phyloP scores from a whole-genome alignment of 2,329 filamentous ascomycete species.

The Coniella lustricola region DNA sequence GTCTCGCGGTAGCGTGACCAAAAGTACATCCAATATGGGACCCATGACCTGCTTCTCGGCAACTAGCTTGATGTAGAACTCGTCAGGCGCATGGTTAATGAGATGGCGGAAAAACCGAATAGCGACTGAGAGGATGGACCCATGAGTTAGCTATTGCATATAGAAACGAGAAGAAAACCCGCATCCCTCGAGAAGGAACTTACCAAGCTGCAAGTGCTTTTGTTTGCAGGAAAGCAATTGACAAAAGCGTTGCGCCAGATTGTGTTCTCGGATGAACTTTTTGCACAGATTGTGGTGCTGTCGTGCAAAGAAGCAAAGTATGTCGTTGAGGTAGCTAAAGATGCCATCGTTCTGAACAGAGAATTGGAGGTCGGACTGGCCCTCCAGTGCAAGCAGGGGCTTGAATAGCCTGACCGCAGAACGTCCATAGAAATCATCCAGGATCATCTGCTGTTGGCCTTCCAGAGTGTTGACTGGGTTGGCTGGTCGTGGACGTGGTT shows the following conservation, averaged over 20 bases:
- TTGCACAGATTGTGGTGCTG: slow-evolving; percentile 83
- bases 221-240: slow-evolving; percentile 78
- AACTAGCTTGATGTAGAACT: slow-evolving; percentile 83
- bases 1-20: slow-evolving; percentile 81
- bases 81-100: slow-evolving; percentile 70
- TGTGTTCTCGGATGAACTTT: slow-evolving; percentile 76
- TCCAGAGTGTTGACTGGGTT: slow-evolving; percentile 12
- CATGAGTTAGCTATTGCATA: background rate
- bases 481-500: slow-evolving; percentile 50
- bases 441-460: slow-evolving; percentile 65
- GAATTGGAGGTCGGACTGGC: slow-evolving; percentile 61
- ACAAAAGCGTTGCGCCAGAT: slow-evolving; percentile 69
- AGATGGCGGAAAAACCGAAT: slow-evolving; percentile 91
- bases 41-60: slow-evolving; percentile 75
- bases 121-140: slow-evolving; percentile 52
- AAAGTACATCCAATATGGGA: slow-evolving; percentile 76
- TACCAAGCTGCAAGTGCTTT: slow-evolving; percentile 87
- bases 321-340: slow-evolving; percentile 85
- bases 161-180: no score
- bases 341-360: slow-evolving; percentile 80
- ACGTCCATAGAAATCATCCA: slow-evolving; percentile 82
- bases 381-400: slow-evolving; percentile 74
- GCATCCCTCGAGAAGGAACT: no score
- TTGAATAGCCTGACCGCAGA: slow-evolving; percentile 81
- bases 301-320: slow-evolving; percentile 87